Percentiles rank a stretch among this genome's conserved stretches.
Conservation (phyloP, 2,329 filamentous ascomycete genomes). For the Biscogniauxia mediterranea region DNA sequence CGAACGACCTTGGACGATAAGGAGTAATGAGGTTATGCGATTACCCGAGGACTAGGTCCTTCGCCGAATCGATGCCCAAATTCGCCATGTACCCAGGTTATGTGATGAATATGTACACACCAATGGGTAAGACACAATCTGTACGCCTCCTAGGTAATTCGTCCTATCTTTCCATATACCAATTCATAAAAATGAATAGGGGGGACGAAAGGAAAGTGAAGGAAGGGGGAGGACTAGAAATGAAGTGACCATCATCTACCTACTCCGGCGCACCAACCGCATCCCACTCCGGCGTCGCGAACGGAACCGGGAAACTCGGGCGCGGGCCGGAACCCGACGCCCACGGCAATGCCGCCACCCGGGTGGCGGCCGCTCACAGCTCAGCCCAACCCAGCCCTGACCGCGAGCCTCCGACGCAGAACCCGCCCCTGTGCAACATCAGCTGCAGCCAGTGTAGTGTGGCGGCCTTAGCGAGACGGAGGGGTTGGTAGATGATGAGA, state of each 20-base stretch:
- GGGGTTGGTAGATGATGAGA: no score
- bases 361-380: conserved; percentile 3
- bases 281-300: conserved; percentile 2
- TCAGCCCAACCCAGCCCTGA: not conserved
- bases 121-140: no score
- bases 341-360: conserved; percentile 5
- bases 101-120: no score
- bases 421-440: conserved; percentile 8
- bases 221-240: not conserved
- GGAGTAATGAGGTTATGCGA: conserved; percentile 7
- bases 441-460: no score
- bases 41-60: conserved; percentile 3
- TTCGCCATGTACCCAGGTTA: no score
- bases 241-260: conserved; percentile 5
- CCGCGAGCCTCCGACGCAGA: conserved; percentile 4
- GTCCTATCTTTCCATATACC: not conserved
- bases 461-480: no score
- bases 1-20: not conserved
- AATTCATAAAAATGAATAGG: not conserved
- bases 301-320: conserved; percentile 10
- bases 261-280: conserved; percentile 2
- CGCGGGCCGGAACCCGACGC: conserved; percentile 8
- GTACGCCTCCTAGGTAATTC: not conserved
- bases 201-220: not conserved
- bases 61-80: not conserved